These are phyloP conservation scores for Dactylis glomerata DNA, from an alignment of 176 grass and related monocot species.

Conservation along the genomic window DNA sequence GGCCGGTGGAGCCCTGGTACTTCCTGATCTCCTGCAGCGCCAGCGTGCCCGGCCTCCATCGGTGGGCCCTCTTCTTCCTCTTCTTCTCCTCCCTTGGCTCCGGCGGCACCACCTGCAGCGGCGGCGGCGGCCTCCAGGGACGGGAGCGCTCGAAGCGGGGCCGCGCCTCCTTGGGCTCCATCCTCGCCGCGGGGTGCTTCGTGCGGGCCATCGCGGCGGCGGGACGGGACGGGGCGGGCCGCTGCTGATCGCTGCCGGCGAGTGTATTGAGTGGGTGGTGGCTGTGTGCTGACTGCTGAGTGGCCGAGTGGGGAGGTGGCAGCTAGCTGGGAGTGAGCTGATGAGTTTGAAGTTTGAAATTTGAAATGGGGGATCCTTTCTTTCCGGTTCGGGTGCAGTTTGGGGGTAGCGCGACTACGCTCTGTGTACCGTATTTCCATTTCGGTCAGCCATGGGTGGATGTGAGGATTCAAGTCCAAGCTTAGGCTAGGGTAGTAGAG, in stretches of 20 bases:
- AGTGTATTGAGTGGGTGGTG: neutral
- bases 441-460: no score
- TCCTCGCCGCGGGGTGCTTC: constrained; percentile 28
- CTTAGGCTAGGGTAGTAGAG: no score
- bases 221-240: neutral
- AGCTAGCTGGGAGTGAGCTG: no score
- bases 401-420: no score
- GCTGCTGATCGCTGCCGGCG: neutral
- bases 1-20: constrained; percentile 42
- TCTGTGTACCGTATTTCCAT: no score
- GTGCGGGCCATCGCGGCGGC: constrained; percentile 34
- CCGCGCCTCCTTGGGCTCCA: constrained; percentile 11
- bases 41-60: constrained; percentile 46
- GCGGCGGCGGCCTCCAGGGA: neutral
- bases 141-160: constrained; percentile 1
- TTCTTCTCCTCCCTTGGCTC: neutral
- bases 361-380: no score
- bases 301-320: no score
- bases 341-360: no score
- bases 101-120: neutral
- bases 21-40: constrained; percentile 72
- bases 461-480: no score
- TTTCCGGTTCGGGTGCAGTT: no score
- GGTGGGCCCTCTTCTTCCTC: constrained; percentile 3
- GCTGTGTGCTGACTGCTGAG: no score